Conservation (phyloP, 75 land plant genomes). For the Pinus taeda region DNA sequence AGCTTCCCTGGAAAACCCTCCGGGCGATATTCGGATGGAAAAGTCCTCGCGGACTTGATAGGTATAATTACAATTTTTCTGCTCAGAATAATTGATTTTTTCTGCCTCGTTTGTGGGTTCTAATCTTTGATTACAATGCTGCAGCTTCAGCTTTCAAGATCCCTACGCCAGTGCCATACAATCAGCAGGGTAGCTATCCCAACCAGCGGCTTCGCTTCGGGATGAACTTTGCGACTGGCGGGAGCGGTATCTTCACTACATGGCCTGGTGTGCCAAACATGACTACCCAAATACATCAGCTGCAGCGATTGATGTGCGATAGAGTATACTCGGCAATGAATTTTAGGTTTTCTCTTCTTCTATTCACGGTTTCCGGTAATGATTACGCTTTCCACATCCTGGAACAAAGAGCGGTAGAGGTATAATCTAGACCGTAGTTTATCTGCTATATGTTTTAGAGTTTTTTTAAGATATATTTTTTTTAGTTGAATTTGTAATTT, state of each 20-base stretch:
- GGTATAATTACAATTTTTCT: constrained; percentile 18
- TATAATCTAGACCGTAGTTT: not conserved
- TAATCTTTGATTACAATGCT: too few species aligned
- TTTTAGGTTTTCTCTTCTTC: constrained; percentile 16
- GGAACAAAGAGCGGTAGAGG: not conserved
- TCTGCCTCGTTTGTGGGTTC: too few species aligned
- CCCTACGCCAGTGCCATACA: constrained; percentile 39
- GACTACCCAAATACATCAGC: constrained; percentile 21
- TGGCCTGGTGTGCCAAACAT: constrained; percentile 9
- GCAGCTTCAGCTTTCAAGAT: constrained; percentile 33
- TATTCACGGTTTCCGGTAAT: constrained; percentile 22
- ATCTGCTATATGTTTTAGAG: too few species aligned
- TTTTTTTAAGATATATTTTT: too few species aligned
- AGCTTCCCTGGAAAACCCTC: constrained; percentile 46
- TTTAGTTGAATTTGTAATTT: too few species aligned
- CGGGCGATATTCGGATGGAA: constrained; percentile 53
- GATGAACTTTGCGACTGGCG: constrained; percentile 28
- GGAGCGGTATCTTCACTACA: constrained; percentile 23
- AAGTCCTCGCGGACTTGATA: constrained; percentile 46
- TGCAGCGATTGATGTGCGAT: not conserved
- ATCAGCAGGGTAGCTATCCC: not conserved
- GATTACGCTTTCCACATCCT: constrained; percentile 17
- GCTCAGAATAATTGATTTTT: too few species aligned
- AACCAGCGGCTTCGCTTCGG: constrained; percentile 10
- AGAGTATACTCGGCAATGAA: not conserved